phyloP scores from a whole-genome alignment of 1,284 basidiomycete species.

The Trichosporon faecale region DNA sequence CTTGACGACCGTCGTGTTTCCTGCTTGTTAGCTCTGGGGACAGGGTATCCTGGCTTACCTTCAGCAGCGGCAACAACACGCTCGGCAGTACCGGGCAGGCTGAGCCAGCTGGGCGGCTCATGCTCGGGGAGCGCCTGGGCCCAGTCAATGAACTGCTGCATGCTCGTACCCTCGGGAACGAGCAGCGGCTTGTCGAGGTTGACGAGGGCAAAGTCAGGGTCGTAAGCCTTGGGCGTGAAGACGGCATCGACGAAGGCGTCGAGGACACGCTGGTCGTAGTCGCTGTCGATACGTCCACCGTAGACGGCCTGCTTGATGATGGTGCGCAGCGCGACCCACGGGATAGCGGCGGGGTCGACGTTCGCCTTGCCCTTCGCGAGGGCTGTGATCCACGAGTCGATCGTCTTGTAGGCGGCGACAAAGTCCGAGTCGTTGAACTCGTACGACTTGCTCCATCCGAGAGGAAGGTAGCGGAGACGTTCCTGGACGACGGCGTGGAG shows the following conservation, averaged over 20 bases:
- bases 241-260: constrained; percentile 86
- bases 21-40: constrained; percentile 54
- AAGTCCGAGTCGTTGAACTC: constrained; percentile 98
- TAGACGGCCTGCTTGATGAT: constrained; percentile 93
- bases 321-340: constrained; percentile 86
- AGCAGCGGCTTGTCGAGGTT: constrained; percentile 59
- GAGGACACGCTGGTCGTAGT: constrained; percentile 85
- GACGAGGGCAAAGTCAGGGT: constrained; percentile 84
- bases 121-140: constrained; percentile 78
- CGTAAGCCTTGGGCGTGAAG: constrained; percentile 82
- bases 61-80: constrained; percentile 84
- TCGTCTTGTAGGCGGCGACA: constrained; percentile 84
- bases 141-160: constrained; percentile 86
- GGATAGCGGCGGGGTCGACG: constrained; percentile 81
- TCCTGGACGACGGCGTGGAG: constrained; percentile 97
- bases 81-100: constrained; percentile 84
- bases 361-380: constrained; percentile 83
- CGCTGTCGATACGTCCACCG: constrained; percentile 87
- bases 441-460: constrained; percentile 93
- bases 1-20: constrained; percentile 75
- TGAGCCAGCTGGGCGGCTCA: constrained; percentile 88
- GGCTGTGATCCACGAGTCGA: constrained; percentile 79
- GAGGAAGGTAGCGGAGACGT: constrained; percentile 85
- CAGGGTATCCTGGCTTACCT: constrained; percentile 60
- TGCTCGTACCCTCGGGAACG: constrained; percentile 83